Evolutionary conservation across 2,329 filamentous ascomycete genomes (phyloP).

Genomic region (Aspergillus floridensis): DNA sequence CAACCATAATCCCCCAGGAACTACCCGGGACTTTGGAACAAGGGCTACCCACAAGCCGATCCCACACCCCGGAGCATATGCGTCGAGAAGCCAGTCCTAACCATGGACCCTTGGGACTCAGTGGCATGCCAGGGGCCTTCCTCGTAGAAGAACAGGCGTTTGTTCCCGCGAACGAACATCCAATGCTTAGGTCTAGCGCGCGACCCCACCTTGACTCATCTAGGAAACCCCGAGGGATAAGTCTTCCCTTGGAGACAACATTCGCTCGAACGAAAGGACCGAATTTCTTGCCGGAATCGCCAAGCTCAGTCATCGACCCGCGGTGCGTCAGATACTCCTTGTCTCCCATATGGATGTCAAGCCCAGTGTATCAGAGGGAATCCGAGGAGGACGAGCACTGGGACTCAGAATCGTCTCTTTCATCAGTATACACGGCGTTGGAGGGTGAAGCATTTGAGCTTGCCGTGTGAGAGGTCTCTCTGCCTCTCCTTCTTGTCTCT

Average conservation of each 20-base stretch:
- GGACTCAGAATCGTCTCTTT: slow-evolving; percentile 23
- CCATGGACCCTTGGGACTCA: not conserved
- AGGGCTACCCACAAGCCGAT: slow-evolving; percentile 26
- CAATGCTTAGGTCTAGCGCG: not conserved
- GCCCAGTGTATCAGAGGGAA: not conserved
- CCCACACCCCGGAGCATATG: slow-evolving; percentile 27
- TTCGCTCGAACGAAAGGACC: not conserved
- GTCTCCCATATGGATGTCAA: not conserved
- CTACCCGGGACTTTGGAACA: slow-evolving; percentile 28
- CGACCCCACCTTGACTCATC: not conserved
- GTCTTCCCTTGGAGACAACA: not conserved
- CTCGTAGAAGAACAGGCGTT: not conserved
- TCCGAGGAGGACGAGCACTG: not conserved
- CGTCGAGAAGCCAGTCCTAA: slow-evolving; percentile 10
- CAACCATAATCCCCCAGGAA: slow-evolving; percentile 16
- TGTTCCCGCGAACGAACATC: not conserved
- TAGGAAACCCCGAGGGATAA: not conserved
- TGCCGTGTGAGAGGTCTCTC: not conserved
- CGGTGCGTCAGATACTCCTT: not conserved
- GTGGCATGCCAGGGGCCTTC: not conserved
- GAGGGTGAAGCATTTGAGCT: slow-evolving; percentile 16
- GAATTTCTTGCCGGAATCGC: not conserved
- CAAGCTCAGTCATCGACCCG: not conserved
- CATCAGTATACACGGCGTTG: slow-evolving; percentile 27
- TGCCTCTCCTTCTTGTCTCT: not conserved